phyloP scores from a whole-genome alignment of 257 asterid species.

The Linaria vulgaris region DNA sequence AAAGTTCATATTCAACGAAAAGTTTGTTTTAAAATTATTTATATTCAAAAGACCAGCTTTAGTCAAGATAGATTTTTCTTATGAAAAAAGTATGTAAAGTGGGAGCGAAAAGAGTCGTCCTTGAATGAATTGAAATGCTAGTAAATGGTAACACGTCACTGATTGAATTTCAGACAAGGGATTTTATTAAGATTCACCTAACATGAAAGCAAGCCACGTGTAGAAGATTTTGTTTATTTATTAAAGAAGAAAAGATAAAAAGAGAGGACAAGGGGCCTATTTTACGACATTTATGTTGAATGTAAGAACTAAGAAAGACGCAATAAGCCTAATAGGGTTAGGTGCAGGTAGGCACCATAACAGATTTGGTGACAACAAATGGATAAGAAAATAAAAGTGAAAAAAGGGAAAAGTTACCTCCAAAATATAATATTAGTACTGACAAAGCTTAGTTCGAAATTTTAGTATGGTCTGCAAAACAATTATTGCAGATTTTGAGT shows the following conservation, averaged over 20 bases:
- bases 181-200: slow-evolving; percentile 36
- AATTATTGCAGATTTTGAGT: too few species aligned
- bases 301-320: slow-evolving; percentile 9
- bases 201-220: slow-evolving; percentile 39
- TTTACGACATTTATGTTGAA: slow-evolving; percentile 12
- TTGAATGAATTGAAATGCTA: slow-evolving; percentile 4
- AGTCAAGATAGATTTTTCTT: neutral
- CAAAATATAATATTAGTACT: too few species aligned
- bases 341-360: slow-evolving; percentile 19
- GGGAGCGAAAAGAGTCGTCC: neutral
- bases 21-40: too few species aligned
- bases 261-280: slow-evolving; percentile 24
- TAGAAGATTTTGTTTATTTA: neutral
- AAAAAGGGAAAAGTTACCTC: too few species aligned
- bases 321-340: slow-evolving; percentile 16
- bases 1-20: too few species aligned
- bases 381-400: neutral
- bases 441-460: too few species aligned
- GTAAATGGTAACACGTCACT: slow-evolving; percentile 39
- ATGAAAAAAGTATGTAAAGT: neutral
- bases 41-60: too few species aligned
- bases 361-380: slow-evolving; percentile 11
- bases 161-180: slow-evolving; percentile 29
- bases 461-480: too few species aligned
- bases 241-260: neutral